Percentiles rank a stretch among this genome's conserved stretches.
Evolutionary conservation across 495 filamentous ascomycete genomes (phyloP).

Genomic region (Aspergillus avenaceus): DNA sequence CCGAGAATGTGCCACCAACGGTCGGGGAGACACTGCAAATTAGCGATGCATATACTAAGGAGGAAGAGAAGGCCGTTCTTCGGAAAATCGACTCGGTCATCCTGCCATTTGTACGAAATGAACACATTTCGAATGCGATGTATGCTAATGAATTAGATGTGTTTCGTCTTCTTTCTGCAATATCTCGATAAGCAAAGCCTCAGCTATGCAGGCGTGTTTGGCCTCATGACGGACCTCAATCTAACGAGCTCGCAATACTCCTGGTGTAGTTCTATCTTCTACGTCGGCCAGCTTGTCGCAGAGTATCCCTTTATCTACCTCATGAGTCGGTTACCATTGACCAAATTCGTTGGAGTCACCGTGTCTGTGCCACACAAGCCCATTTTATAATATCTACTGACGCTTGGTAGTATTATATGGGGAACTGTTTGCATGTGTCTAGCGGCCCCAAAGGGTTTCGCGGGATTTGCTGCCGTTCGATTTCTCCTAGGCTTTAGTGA

Average conservation of each 20-base stretch:
- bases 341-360: conserved; percentile 25
- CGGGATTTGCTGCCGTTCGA: conserved; percentile 41
- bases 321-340: conserved; percentile 52
- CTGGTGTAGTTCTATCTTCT: conserved; percentile 49
- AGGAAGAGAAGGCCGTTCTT: too few relatives aligned
- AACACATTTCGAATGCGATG: too few relatives aligned
- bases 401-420: conserved; percentile 30
- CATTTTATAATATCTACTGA: not conserved
- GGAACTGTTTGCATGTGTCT: conserved; percentile 49
- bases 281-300: conserved; percentile 47
- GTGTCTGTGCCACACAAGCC: conserved; percentile 14
- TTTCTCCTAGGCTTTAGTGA: conserved; percentile 51
- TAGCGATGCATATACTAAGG: too few relatives aligned
- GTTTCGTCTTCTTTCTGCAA: conserved; percentile 47
- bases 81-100: conserved; percentile 51
- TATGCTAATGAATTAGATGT: too few relatives aligned
- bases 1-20: too few relatives aligned
- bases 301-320: conserved; percentile 49
- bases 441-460: conserved; percentile 43
- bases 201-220: conserved; percentile 51
- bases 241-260: conserved; percentile 49
- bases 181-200: conserved; percentile 57
- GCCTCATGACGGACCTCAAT: conserved; percentile 38
- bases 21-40: too few relatives aligned
- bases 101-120: conserved; percentile 45